A percentile compares a stretch with the other conserved stretches of the same genome.
Conservation (phyloP, 140 eudicot genomes). For the Stevia rebaudiana region DNA sequence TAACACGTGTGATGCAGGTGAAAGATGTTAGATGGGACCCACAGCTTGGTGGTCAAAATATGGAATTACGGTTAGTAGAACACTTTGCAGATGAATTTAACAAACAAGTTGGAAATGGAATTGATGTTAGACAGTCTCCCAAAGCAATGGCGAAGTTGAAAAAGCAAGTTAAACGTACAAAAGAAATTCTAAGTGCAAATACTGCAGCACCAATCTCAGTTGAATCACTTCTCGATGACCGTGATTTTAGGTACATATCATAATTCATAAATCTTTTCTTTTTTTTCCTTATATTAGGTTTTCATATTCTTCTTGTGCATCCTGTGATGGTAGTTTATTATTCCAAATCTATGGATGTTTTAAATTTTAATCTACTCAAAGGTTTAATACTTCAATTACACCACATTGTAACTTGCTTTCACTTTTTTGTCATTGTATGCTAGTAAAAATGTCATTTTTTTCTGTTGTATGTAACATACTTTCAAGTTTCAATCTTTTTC, state of each 20-base stretch:
- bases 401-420: not conserved
- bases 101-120: conserved; percentile 84
- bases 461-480: not conserved
- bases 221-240: conserved; percentile 90
- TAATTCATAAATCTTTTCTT: conserved; percentile 2
- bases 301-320: conserved; percentile 9
- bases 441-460: not conserved
- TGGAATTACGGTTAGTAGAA: conserved; percentile 93
- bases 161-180: conserved; percentile 97
- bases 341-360: not conserved
- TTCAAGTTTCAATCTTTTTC: not conserved
- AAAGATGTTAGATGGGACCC: conserved; percentile 94
- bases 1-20: conserved; percentile 49
- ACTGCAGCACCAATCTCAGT: conserved; percentile 93
- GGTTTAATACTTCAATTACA: not conserved
- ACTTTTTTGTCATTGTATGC: not conserved
- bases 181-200: conserved; percentile 98
- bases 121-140: conserved; percentile 78
- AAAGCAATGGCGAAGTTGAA: conserved; percentile 98
- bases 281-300: conserved; percentile 5
- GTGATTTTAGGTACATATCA: conserved; percentile 76
- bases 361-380: not conserved
- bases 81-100: conserved; percentile 90
- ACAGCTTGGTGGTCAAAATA: conserved; percentile 86
- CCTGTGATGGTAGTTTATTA: not conserved